Conservation (phyloP, 78 protist genomes). For the Neovahlkampfia damariscottae region DNA sequence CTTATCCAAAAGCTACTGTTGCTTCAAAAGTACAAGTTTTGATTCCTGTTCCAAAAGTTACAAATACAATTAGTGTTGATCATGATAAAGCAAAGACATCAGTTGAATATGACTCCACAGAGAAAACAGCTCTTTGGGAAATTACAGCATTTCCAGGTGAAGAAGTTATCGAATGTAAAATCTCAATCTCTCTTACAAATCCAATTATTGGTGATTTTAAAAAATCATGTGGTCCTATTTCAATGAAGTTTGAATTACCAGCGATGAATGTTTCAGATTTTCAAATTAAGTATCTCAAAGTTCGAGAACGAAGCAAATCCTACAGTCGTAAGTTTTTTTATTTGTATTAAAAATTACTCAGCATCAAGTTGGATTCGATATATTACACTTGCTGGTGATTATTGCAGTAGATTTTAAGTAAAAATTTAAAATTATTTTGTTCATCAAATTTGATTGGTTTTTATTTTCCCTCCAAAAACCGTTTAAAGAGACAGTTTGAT, state of each 20-base stretch:
- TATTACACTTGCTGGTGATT: not conserved
- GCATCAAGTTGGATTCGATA: not conserved
- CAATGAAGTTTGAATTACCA: conserved; percentile 64
- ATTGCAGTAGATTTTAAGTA: not conserved
- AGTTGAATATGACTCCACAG: conserved; percentile 9
- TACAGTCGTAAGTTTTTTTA: not conserved
- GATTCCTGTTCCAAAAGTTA: conserved; percentile 25
- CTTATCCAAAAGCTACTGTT: not conserved
- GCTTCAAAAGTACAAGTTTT: conserved; percentile 16
- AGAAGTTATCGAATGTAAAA: not conserved
- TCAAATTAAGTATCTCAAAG: not conserved
- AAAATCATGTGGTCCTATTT: conserved; percentile 66
- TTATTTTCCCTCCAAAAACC: no score
- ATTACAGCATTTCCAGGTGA: conserved; percentile 22
- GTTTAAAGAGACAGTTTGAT: no score
- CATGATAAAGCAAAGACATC: not conserved
- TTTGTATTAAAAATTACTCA: no score
- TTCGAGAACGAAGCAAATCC: not conserved
- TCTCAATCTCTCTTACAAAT: not conserved
- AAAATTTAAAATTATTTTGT: not conserved
- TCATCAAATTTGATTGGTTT: no score
- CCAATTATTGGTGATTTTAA: not conserved
- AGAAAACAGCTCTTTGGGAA: conserved; percentile 1
- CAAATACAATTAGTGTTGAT: conserved; percentile 2
- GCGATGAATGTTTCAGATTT: not conserved